phyloP scores from a whole-genome alignment of 805 yeast species.

The Nakazawaea ernobii region DNA sequence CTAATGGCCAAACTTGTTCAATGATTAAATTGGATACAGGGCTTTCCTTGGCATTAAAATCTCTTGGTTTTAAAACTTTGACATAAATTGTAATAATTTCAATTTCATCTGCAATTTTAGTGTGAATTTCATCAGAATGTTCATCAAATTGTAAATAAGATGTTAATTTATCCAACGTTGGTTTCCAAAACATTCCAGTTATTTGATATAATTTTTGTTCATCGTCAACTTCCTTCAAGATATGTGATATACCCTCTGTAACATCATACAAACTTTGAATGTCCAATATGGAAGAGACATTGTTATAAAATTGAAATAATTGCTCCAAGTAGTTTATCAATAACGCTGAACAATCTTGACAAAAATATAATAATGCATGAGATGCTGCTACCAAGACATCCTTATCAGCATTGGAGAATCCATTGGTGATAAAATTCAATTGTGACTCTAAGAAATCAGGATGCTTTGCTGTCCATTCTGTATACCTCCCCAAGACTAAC shows the following conservation, averaged over 20 bases:
- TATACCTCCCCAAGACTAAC: conserved; percentile 89
- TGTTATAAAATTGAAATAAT: conserved; percentile 65
- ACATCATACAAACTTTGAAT: conserved; percentile 68
- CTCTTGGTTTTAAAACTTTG: conserved; percentile 46
- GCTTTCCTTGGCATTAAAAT: conserved; percentile 29
- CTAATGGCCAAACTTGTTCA: conserved; percentile 54
- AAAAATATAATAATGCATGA: conserved; percentile 88
- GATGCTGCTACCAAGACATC: conserved; percentile 81
- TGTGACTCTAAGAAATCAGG: conserved; percentile 79
- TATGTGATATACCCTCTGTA: conserved; percentile 85
- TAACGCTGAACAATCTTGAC: conserved; percentile 78
- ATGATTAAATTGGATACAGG: conserved; percentile 51
- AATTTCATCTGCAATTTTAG: conserved; percentile 62
- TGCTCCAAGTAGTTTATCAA: conserved; percentile 68
- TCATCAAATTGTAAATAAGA: conserved; percentile 9
- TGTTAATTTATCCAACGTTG: conserved; percentile 49
- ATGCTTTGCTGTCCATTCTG: conserved; percentile 90
- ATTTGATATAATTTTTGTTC: conserved; percentile 44
- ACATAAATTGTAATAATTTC: conserved; percentile 63
- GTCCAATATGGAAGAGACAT: conserved; percentile 50
- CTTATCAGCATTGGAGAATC: conserved; percentile 42
- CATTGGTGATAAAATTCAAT: conserved; percentile 74
- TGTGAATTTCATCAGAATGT: conserved; percentile 30
- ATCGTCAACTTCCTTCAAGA: conserved; percentile 56
- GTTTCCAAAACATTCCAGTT: conserved; percentile 58